Evolutionary conservation across 306 rosid genomes (phyloP), one percentile per base, ranked within the genome.

Genomic region (Rosa lucieae): DNA sequence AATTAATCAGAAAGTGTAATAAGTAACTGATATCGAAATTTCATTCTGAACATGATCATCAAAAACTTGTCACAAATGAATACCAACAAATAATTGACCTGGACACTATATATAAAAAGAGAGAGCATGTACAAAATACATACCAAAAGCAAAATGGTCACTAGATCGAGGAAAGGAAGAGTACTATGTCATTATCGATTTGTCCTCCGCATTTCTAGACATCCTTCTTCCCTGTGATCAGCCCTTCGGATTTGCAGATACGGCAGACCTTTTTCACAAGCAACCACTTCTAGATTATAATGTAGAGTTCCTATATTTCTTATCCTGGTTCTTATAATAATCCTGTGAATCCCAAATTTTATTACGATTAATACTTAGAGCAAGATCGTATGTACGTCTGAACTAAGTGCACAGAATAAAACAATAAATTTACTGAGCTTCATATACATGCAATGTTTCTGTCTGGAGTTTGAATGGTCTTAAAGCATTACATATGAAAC

Each of bases 161-260:
- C 20, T 42, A 73, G 32, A 29, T 29, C 29, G 43, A 79, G n/a
- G 79, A 72, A 78, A 76, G 78, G 80, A 69, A 23, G 51, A 80
- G 66, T 69, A 59, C 55, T 26, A 74, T 63, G 1, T 55, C 62
- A 59, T 76, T 49, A 48, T 71, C 69, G 77, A 5, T 63, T 32
- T n/a, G 0, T 42, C 18, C 18, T 20, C 46, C 75, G 73, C 42
- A 40, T 67, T 80, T 44, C 82, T 88, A 92, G 77, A 74, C 80
- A 78, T 78, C 85, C 78, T 59, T 87, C 82, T 77, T 82, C 73
- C 83, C 85, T 3, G 82, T 72, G 46, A 61, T 73, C 84, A 90
- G 67, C 11, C 97, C 99, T 85, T 95, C 97, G 9, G 96, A 93
- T 81, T 95, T 95, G 98, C 99, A 95, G 74, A 95, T 73, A 9